Percentiles rank a stretch among this genome's conserved stretches.
Evolutionary conservation across 768 basidiomycete species (phyloP).

Genomic region (Postia placenta): DNA sequence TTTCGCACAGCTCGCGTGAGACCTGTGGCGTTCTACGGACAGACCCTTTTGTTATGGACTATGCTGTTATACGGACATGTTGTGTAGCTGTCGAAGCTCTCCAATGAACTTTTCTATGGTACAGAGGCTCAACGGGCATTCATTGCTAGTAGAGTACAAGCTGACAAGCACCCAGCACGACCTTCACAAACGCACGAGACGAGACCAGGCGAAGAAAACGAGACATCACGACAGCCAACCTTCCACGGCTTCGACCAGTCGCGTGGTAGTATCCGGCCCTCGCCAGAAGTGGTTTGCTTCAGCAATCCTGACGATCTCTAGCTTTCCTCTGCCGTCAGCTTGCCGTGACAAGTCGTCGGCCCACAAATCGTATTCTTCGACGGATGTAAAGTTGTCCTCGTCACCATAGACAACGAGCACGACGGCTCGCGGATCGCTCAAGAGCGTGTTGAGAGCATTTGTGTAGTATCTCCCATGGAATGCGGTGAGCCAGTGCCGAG

Average conservation of each 20-base stretch:
- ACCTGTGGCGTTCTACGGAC: too few relatives aligned
- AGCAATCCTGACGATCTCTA: constrained; percentile 33
- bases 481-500: constrained; percentile 60
- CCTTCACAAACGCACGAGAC: background rate
- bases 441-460: constrained; percentile 41
- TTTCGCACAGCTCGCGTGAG: background rate
- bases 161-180: too few relatives aligned
- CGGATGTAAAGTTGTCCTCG: constrained; percentile 63
- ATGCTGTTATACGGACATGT: too few relatives aligned
- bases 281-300: constrained; percentile 68
- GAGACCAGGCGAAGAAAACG: background rate
- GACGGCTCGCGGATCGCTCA: constrained; percentile 39
- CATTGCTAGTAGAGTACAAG: too few relatives aligned
- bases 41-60: too few relatives aligned
- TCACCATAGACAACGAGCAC: constrained; percentile 66
- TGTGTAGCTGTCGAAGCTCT: background rate
- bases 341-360: constrained; percentile 28
- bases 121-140: too few relatives aligned
- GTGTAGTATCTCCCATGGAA: constrained; percentile 57
- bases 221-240: constrained; percentile 13
- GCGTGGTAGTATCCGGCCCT: constrained; percentile 15
- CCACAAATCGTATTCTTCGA: constrained; percentile 53
- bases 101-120: background rate
- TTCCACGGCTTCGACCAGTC: constrained; percentile 8
- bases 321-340: constrained; percentile 17